phyloP scores from a whole-genome alignment of 768 basidiomycete genomes.

The Mrakia hoshinonis region DNA sequence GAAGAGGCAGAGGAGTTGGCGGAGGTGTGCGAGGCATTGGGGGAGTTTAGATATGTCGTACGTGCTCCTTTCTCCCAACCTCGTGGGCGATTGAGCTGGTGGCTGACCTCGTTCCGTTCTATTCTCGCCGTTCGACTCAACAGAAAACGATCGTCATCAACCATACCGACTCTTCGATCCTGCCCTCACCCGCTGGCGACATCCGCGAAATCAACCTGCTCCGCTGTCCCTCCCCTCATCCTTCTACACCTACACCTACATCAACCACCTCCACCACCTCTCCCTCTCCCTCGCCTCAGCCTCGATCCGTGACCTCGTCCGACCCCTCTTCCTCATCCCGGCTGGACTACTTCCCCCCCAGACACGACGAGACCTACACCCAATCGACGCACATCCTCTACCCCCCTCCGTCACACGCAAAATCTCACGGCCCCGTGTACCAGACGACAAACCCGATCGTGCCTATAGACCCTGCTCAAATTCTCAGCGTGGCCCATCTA shows the following conservation, averaged over 20 bases:
- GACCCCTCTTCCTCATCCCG: not conserved
- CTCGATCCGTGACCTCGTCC: no score
- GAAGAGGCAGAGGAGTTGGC: constrained; percentile 17
- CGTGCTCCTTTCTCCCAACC: constrained; percentile 9
- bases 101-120: not conserved
- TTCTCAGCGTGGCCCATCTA: constrained; percentile 54
- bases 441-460: constrained; percentile 71
- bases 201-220: constrained; percentile 61
- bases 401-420: constrained; percentile 34
- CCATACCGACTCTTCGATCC: constrained; percentile 55
- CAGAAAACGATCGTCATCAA: constrained; percentile 54
- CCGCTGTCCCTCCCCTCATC: constrained; percentile 29
- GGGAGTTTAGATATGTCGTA: constrained; percentile 50
- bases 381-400: constrained; percentile 60
- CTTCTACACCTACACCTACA: no score
- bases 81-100: no score
- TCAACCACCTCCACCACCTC: not conserved
- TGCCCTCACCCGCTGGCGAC: constrained; percentile 51
- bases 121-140: not conserved
- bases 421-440: constrained; percentile 44
- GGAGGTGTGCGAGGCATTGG: constrained; percentile 45
- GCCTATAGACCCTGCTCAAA: constrained; percentile 45
- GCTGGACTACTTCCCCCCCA: constrained; percentile 15
- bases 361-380: constrained; percentile 43
- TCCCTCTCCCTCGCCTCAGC: no score